phyloP scores from a whole-genome alignment of 2,329 filamentous ascomycete genomes.

The Lecanicillium sp. region DNA sequence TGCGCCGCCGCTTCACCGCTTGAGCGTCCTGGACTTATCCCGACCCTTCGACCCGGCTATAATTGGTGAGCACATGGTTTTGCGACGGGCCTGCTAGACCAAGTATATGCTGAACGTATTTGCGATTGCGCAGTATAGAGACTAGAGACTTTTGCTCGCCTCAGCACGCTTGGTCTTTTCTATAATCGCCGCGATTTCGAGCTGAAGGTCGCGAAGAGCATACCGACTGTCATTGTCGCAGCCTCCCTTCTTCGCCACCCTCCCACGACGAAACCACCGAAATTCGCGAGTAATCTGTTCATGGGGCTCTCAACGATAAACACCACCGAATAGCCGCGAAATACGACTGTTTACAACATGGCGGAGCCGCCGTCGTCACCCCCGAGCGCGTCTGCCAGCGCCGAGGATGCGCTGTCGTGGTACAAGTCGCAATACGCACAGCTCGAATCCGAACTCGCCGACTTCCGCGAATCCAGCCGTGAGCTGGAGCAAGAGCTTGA shows the following conservation, averaged over 20 bases:
- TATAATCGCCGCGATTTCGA: too few relatives aligned
- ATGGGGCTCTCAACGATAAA: background rate
- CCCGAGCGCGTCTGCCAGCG: constrained; percentile 42
- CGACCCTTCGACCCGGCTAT: too few relatives aligned
- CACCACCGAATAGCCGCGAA: constrained; percentile 6
- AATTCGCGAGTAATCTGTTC: background rate
- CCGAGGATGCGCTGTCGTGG: constrained; percentile 77
- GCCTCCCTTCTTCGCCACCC: background rate
- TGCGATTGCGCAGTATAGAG: too few relatives aligned
- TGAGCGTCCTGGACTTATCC: too few relatives aligned
- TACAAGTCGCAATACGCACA: constrained; percentile 96
- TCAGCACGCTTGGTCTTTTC: too few relatives aligned
- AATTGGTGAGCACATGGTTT: too few relatives aligned
- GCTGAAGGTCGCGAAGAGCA: too few relatives aligned
- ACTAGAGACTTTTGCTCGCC: too few relatives aligned
- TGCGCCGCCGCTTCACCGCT: too few relatives aligned
- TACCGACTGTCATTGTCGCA: background rate
- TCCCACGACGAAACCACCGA: background rate
- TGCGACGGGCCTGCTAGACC: too few relatives aligned
- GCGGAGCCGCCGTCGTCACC: constrained; percentile 57
- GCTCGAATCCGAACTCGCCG: constrained; percentile 81
- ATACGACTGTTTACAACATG: constrained; percentile 27
- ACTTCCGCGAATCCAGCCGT: constrained; percentile 90
- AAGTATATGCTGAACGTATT: too few relatives aligned
- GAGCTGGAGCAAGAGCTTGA: constrained; percentile 92